These are phyloP conservation scores for Xylariaceae sp. DNA, from an alignment of 2,329 filamentous ascomycete species.

Conservation along the genomic window DNA sequence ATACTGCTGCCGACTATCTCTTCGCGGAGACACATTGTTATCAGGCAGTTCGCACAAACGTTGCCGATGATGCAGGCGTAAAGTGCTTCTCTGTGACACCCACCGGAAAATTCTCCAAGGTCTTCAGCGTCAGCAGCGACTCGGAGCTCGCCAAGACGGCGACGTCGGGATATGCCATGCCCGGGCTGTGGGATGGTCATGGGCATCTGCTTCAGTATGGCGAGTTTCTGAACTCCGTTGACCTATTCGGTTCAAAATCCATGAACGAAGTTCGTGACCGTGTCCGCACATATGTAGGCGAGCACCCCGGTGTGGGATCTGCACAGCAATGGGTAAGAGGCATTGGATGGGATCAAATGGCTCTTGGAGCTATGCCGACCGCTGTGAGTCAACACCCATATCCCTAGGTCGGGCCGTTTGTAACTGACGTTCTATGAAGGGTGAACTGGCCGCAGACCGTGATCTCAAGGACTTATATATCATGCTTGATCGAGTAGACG, in stretches of 20 bases:
- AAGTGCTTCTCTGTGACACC: constrained; percentile 52
- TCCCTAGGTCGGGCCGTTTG: constrained; percentile 19
- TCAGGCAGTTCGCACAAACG: constrained; percentile 40
- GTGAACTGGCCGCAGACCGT: constrained; percentile 50
- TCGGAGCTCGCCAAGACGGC: constrained; percentile 30
- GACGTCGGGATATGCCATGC: constrained; percentile 52
- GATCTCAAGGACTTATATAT: constrained; percentile 53
- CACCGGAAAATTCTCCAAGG: constrained; percentile 46
- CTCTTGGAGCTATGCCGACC: constrained; percentile 60
- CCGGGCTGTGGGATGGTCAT: constrained; percentile 67
- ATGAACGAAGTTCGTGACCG: constrained; percentile 50
- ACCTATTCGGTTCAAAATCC: constrained; percentile 55
- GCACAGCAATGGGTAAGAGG: constrained; percentile 59
- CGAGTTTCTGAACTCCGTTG: constrained; percentile 61
- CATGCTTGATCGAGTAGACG: constrained; percentile 65
- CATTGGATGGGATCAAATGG: constrained; percentile 66
- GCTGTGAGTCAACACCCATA: constrained; percentile 42
- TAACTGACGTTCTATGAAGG: constrained; percentile 33
- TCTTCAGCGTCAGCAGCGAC: constrained; percentile 37
- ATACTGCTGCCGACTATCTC: constrained; percentile 19
- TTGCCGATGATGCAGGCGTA: constrained; percentile 34
- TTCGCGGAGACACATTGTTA: constrained; percentile 39
- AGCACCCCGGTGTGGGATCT: constrained; percentile 48
- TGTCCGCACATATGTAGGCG: constrained; percentile 46
- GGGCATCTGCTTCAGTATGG: constrained; percentile 63